A percentile compares a stretch with the other conserved stretches of the same genome.
Evolutionary conservation across 148 eudicot species (phyloP).

Genomic region (Mesembryanthemum crystallinum): DNA sequence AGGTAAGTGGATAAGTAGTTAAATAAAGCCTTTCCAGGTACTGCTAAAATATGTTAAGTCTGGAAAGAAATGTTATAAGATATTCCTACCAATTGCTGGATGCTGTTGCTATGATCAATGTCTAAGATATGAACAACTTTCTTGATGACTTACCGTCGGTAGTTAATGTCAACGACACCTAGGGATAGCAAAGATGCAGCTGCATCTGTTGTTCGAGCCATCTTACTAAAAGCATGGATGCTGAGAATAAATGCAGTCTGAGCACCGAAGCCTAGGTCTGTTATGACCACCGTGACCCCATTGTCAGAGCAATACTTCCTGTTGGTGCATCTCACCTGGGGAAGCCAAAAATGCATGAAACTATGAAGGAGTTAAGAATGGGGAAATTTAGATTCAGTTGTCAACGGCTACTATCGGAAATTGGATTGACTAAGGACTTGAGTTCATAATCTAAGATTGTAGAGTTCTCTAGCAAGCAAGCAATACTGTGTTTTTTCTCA

Average conservation of each 20-base stretch:
- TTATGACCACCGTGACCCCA: constrained; percentile 60
- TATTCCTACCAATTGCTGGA: neutral
- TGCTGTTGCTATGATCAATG: neutral
- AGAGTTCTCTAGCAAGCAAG: too few species aligned
- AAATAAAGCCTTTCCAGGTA: neutral
- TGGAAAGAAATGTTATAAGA: too few species aligned
- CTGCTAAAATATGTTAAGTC: neutral
- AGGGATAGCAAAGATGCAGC: constrained; percentile 46
- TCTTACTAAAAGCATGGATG: constrained; percentile 47
- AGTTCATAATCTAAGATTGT: too few species aligned
- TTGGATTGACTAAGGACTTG: too few species aligned
- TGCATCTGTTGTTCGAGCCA: constrained; percentile 66
- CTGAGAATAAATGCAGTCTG: constrained; percentile 64
- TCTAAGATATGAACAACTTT: neutral
- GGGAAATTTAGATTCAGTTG: too few species aligned
- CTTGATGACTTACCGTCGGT: constrained; percentile 44
- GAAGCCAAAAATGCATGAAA: constrained; percentile 4
- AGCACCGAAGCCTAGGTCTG: constrained; percentile 61
- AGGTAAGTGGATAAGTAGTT: neutral
- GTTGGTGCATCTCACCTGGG: constrained; percentile 66
- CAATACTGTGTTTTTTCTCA: too few species aligned
- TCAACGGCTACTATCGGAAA: too few species aligned
- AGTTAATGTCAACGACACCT: constrained; percentile 66
- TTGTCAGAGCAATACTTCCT: constrained; percentile 56
- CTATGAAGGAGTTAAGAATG: neutral